phyloP scores from a whole-genome alignment of 2,329 filamentous ascomycete species.

The Iodosphaeria phyllophila region DNA sequence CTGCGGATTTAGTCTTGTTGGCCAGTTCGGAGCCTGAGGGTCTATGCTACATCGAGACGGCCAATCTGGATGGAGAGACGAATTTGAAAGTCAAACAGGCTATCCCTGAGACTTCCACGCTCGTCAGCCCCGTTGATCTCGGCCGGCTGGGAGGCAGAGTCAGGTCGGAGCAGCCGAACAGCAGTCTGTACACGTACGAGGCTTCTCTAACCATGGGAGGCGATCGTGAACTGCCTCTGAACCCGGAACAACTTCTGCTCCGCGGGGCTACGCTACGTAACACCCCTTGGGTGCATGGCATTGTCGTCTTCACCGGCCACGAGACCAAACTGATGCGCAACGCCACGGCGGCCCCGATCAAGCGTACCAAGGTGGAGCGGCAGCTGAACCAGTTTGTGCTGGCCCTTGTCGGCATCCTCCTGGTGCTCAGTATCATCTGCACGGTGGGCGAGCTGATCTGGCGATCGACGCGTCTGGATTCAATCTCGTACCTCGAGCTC shows the following conservation, averaged over 20 bases:
- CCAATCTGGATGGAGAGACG: constrained; percentile 92
- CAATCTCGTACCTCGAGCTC: constrained; percentile 58
- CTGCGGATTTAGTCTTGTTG: constrained; percentile 78
- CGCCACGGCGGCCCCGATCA: constrained; percentile 91
- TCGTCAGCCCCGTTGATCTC: constrained; percentile 76
- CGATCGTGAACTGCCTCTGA: constrained; percentile 78
- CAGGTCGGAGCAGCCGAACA: constrained; percentile 93
- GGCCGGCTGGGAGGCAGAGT: constrained; percentile 72
- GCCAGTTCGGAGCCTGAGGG: constrained; percentile 95
- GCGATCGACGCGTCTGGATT: constrained; percentile 40
- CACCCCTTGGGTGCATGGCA: constrained; percentile 89
- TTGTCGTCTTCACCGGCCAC: constrained; percentile 93
- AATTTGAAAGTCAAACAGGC: constrained; percentile 98
- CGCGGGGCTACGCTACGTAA: constrained; percentile 88
- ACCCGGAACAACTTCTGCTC: constrained; percentile 81
- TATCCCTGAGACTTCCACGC: constrained; percentile 72
- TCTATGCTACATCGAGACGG: constrained; percentile 95
- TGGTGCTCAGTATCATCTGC: constrained; percentile 72
- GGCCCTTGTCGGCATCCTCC: constrained; percentile 68
- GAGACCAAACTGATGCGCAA: constrained; percentile 99
- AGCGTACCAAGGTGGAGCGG: constrained; percentile 86
- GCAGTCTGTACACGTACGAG: constrained; percentile 95
- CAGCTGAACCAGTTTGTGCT: constrained; percentile 90
- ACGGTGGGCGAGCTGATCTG: constrained; percentile 80
- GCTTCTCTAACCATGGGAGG: constrained; percentile 87